phyloP scores from a whole-genome alignment of 768 basidiomycete species.

The Suillus subaureus region DNA sequence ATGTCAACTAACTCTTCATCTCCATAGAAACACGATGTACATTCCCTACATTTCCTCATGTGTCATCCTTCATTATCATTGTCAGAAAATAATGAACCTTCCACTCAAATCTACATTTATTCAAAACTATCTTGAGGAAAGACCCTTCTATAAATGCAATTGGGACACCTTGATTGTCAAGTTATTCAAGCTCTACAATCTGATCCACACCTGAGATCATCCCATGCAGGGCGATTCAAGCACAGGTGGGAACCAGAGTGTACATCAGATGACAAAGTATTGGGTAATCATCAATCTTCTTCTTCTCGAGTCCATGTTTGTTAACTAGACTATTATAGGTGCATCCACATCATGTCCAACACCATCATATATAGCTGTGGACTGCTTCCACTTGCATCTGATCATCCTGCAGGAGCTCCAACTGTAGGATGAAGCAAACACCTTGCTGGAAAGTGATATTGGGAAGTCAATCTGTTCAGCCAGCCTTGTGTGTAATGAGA shows the following conservation, averaged over 20 bases:
- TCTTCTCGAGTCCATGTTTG: conserved; percentile 29
- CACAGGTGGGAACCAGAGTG: conserved; percentile 94
- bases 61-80: too few relatives aligned
- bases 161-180: too few relatives aligned
- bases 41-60: too few relatives aligned
- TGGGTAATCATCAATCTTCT: conserved; percentile 64
- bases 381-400: conserved; percentile 79
- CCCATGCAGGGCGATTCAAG: conserved; percentile 86
- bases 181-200: too few relatives aligned
- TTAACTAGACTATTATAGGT: conserved; percentile 48
- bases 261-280: conserved; percentile 98
- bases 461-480: conserved; percentile 69
- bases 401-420: conserved; percentile 69
- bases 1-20: too few relatives aligned
- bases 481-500: conserved; percentile 73
- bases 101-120: too few relatives aligned
- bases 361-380: conserved; percentile 64
- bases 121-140: too few relatives aligned
- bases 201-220: too few relatives aligned
- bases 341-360: conserved; percentile 72
- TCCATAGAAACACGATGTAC: too few relatives aligned
- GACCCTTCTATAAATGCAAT: too few relatives aligned
- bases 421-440: conserved; percentile 70
- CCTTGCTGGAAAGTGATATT: conserved; percentile 66
- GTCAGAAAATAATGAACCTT: too few relatives aligned